Evolutionary conservation across 164 flowering plant genomes (phyloP), one percentile per base, ranked within the genome.

Genomic region (Tetrastigma voinierianum): DNA sequence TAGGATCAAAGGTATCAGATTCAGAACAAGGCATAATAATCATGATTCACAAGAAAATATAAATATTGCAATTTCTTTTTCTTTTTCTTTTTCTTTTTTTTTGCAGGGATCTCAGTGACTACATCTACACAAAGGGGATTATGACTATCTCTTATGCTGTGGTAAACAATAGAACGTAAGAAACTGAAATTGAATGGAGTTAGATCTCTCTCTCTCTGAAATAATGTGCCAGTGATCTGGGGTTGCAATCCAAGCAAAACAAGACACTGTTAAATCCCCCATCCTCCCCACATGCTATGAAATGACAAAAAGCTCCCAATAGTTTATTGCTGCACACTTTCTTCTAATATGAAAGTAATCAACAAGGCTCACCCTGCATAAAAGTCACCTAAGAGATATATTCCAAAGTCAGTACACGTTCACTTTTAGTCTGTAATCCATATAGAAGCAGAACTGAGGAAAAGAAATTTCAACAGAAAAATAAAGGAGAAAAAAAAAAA

Each of bases 351-450:
- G 57, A 69, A 75, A 69, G 73, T 68, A 66, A 72, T 69, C 64
- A 69, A 72, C 65, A 14, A 23, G 24, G 57, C 49, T 63, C 48
- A 49, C 48, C 32, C 57, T 57, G 46, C 67, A 69, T 51, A 82
- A 62, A 79, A 70, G 70, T 61, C 56, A 59, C 59, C 53, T 62
- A 73, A 61, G 76, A 64, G 69, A 69, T 40, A 76, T 75, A 78
- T 76, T 79, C 79, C 76, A 80, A 68, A 73, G 76, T 66, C 57
- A 55, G 21, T 58, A 49, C 54, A 20, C 59, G 19, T 25, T 62
- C 21, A 64, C 82, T 78, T 80, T 82, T 73, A 67, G 75, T 67
- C 83, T 76, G 77, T 78, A 78, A 74, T 75, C 81, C 79, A 74
- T 74, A 70, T 71, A 68, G 72, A 69, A 75, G 68, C 66, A 55